A percentile compares a stretch with the other conserved stretches of the same genome.
Evolutionary conservation across 108 stramenopile genomes (phyloP).

Genomic region (Nitzschia palea): DNA sequence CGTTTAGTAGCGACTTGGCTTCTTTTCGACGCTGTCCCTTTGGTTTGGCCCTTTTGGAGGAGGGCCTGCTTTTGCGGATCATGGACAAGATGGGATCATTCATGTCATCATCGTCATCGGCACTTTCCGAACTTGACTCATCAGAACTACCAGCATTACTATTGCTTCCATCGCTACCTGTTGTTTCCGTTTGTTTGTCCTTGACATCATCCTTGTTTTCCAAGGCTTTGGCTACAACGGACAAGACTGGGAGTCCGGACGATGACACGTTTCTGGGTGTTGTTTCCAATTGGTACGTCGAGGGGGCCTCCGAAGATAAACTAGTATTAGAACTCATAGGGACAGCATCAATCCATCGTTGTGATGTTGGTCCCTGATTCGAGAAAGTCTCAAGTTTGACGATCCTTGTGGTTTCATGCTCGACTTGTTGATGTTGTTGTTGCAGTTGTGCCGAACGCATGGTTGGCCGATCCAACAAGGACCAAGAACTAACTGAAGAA

Average conservation of each 20-base stretch:
- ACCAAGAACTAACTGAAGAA: conserved; percentile 16
- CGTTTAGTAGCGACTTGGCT: conserved; percentile 17
- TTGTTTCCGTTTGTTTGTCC: not conserved
- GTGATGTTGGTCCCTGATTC: not conserved
- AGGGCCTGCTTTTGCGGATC: conserved; percentile 3
- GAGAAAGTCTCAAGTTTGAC: not conserved
- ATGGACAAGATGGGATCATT: conserved; percentile 25
- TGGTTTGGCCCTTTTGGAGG: not conserved
- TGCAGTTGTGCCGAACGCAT: too few relatives aligned
- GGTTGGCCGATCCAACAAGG: conserved; percentile 24
- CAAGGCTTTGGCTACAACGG: conserved; percentile 16
- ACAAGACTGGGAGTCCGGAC: conserved; percentile 1
- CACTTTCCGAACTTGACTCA: not conserved
- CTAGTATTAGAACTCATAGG: not conserved
- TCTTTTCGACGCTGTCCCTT: not conserved
- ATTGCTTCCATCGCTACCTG: not conserved
- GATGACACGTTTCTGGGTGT: not conserved
- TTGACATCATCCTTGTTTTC: not conserved
- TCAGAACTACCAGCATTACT: not conserved
- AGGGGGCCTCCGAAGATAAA: not conserved
- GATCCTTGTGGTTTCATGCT: not conserved
- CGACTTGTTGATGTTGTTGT: too few relatives aligned
- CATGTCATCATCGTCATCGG: conserved; percentile 9
- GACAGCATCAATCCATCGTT: not conserved
- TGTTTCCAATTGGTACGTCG: not conserved